Base-by-base conservation (phyloP, 2,329 filamentous ascomycete species). In the Blastomyces gilchristii region DNA sequence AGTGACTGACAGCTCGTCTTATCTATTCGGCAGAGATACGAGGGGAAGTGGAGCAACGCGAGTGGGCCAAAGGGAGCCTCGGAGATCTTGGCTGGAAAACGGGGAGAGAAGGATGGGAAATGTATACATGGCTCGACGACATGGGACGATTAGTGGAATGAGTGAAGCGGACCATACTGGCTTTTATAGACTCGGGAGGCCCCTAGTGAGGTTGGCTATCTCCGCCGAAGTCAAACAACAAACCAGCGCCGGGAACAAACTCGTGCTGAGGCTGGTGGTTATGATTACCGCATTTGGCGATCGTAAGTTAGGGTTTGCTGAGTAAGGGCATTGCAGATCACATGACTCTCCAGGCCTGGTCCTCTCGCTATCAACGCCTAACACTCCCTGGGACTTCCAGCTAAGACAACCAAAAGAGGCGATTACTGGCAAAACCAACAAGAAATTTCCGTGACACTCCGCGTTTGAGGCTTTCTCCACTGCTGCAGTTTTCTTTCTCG, bases 51-150 rank as follows among this genome's bases (percentile, higher is more conserved):
- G 60, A 60, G 61, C 25, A 18, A 39, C 9, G 31, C 16, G 50
- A 43, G 43, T 25, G 50, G 63, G 54, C 50, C 60, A 37, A 52
- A 56, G 41, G 25, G 31, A 50, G 39, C 49, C 41, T 57, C 50
- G 11, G 56, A 57, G 60, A 60, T 57, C 18, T 57, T 22, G 14
- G 58, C 39, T 7, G 58, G 63, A 60, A 34, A 60, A 16, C 49
- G 60, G 28, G 60, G 59, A 22, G 62, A 41, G 16, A 49, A 57
- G 34, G 43, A 43, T 14, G 60, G 59, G 56, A 52, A 60, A 43
- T 62, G 47, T 57, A 62, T 57, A 62, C 60, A 53, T 53, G 34
- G 14, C 52, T 31, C 60, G 7, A n/a, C 5, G 18, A 53, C 18
- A 34, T 28, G 41, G 39, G 50, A 25, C 39, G 28, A 57, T 47